A percentile compares a stretch with the other conserved stretches of the same genome.
Conservation (phyloP, 306 rosid species). For the Bauhinia variegata region DNA sequence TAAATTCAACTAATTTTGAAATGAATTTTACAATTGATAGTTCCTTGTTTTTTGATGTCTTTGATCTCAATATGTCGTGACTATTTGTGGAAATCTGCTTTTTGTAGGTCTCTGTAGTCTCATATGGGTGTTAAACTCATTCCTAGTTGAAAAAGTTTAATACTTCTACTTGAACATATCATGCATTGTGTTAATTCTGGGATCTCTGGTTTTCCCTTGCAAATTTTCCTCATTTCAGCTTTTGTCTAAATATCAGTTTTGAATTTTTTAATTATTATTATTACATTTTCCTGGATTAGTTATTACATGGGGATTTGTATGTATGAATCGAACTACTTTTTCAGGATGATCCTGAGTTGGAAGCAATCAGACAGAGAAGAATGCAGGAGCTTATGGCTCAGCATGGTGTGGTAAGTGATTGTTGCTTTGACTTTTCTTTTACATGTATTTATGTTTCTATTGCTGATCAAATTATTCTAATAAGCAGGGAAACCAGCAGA, state of each 20-base stretch:
- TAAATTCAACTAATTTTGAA: no score
- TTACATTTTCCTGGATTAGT: background rate
- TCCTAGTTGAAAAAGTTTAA: background rate
- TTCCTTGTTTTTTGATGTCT: conserved; percentile 1
- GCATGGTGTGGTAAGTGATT: conserved; percentile 65
- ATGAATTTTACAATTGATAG: background rate
- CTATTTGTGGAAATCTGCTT: background rate
- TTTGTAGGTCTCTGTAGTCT: background rate
- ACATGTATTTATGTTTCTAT: conserved; percentile 25
- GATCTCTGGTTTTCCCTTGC: background rate
- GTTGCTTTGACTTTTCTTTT: conserved; percentile 9
- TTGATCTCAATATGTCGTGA: background rate
- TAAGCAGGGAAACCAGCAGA: conserved; percentile 74
- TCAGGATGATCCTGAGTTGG: conserved; percentile 95
- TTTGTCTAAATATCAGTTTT: no score
- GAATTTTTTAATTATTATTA: no score
- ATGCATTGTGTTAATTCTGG: no score
- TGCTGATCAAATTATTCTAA: conserved; percentile 11
- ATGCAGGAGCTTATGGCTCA: conserved; percentile 98
- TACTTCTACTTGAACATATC: background rate
- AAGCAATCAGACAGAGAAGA: conserved; percentile 96
- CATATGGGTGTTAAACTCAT: background rate
- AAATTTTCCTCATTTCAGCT: background rate
- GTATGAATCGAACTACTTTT: conserved; percentile 9
- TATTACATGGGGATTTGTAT: background rate